Base-by-base conservation (phyloP, 2,329 filamentous ascomycete species). In the Microsporum ferrugineum region DNA sequence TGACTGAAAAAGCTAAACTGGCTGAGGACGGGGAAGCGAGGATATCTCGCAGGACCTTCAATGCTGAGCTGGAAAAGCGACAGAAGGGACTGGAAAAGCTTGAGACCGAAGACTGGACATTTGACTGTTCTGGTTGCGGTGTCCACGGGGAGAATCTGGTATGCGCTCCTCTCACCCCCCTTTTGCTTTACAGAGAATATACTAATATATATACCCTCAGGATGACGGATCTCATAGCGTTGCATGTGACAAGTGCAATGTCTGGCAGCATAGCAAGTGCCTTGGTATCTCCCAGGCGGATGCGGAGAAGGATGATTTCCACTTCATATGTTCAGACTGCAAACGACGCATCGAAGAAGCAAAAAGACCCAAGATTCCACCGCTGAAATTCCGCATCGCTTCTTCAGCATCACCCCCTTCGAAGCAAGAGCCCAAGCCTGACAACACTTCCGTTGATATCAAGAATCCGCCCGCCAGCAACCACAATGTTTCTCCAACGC, bases 191-290 rank as follows among this genome's bases (percentile, higher is more conserved):
- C 41, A 23, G 12, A 27, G 31, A 57, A 23, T n/a, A 17, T 36
- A 55, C 58, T 60, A 47, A 59, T 17, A 39, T 29, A 29, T 23
- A 12, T 36, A 8, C 31, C 39, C 41, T 14, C 64, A 83, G 80
- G 94, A 99, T 68, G 94, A 97, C 71, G 94, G 94, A 39, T 87
- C 89, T 5, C 91, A 96, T 71, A 96, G 91, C 71, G 86, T 99
- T 65, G 88, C 91, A 33, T 99, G 94, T 75, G 94, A 99, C 71
- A 86, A 81, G 66, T 99, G 94, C 78, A 95, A 87, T 70, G 87
- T 95, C 56, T 99, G 94, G 94, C 92, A 97, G 72, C 94, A 99
- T 71, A 95, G 91, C 78, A 89, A 88, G 68, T 99, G 94, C 70
- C 82, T 96, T 63, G 87, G 86, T 45, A 88, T 97, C 65, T 82